phyloP scores from a whole-genome alignment of 2,329 filamentous ascomycete genomes.

The Cladosporium oxysporum region DNA sequence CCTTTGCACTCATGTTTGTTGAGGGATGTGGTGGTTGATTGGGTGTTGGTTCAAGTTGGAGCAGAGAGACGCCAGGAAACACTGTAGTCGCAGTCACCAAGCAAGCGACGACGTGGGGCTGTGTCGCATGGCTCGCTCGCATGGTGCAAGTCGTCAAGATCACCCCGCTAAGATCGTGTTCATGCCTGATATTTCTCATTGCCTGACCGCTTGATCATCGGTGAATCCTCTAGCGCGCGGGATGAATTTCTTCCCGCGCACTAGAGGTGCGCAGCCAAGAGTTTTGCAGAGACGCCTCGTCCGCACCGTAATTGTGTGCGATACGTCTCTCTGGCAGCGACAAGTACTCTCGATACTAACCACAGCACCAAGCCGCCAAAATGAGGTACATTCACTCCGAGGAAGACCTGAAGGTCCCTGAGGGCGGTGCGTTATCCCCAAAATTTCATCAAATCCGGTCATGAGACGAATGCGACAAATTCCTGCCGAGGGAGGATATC shows the following conservation, averaged over 20 bases:
- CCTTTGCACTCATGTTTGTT: constrained; percentile 64
- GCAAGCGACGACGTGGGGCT: constrained; percentile 3
- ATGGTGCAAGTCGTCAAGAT: not conserved
- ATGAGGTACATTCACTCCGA: constrained; percentile 99
- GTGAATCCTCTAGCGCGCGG: not conserved
- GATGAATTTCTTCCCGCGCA: not conserved
- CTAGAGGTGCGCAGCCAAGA: not conserved
- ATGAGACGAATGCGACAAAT: constrained; percentile 12
- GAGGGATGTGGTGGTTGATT: not conserved
- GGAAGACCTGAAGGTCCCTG: constrained; percentile 92
- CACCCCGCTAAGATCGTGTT: not conserved
- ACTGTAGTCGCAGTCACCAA: constrained; percentile 8
- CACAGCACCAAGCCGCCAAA: constrained; percentile 56
- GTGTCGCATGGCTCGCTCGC: not conserved
- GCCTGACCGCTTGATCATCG: not conserved
- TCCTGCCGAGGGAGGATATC: not conserved
- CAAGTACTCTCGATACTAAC: constrained; percentile 18
- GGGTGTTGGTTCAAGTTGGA: not conserved
- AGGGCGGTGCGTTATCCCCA: constrained; percentile 75
- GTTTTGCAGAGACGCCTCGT: not conserved
- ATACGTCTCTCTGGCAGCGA: constrained; percentile 13
- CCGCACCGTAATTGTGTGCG: not conserved
- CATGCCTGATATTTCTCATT: not conserved
- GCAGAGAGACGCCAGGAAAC: not conserved
- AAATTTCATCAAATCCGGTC: constrained; percentile 15